A percentile compares a stretch with the other conserved stretches of the same genome.
Evolutionary conservation across 1,139 yeast genomes (phyloP).

Genomic region (Suhomyces anneliseae): DNA sequence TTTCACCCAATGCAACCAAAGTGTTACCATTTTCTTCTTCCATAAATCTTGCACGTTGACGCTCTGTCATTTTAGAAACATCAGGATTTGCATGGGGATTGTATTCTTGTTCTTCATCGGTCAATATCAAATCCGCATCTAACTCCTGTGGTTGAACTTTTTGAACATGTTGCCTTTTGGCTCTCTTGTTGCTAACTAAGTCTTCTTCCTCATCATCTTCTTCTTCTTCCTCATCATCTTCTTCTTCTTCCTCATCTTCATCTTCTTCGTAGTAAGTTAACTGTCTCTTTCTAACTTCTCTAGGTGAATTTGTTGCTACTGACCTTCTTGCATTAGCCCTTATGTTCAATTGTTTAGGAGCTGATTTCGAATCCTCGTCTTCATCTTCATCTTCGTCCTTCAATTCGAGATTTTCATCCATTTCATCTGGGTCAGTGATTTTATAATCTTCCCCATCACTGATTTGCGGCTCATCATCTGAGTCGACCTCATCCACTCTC

Average conservation of each 20-base stretch:
- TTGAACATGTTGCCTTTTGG: slow-evolving; percentile 9
- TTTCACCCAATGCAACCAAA: slow-evolving; percentile 27
- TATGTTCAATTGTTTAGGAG: slow-evolving; percentile 13
- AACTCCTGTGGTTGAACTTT: slow-evolving; percentile 18
- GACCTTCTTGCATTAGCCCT: slow-evolving; percentile 15
- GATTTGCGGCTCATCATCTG: slow-evolving; percentile 23
- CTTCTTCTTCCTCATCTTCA: slow-evolving; percentile 34
- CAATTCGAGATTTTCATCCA: slow-evolving; percentile 42
- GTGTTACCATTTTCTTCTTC: slow-evolving; percentile 27
- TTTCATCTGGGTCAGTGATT: slow-evolving; percentile 42
- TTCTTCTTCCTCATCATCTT: slow-evolving; percentile 27
- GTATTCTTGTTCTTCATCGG: slow-evolving; percentile 47
- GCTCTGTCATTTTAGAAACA: slow-evolving; percentile 57
- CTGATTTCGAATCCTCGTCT: neutral
- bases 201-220: slow-evolving; percentile 17
- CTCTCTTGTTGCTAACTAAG: slow-evolving; percentile 12
- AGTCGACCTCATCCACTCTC: neutral
- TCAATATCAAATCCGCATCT: slow-evolving; percentile 42
- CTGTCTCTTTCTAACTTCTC: slow-evolving; percentile 34
- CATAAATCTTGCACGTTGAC: slow-evolving; percentile 53
- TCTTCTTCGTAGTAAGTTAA: slow-evolving; percentile 37
- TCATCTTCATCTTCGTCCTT: slow-evolving; percentile 23
- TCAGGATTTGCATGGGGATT: slow-evolving; percentile 47
- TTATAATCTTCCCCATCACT: slow-evolving; percentile 36
- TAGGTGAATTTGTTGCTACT: slow-evolving; percentile 9